A percentile compares a stretch with the other conserved stretches of the same genome.
phyloP scores from a whole-genome alignment of 805 yeast genomes.

The Wickerhamiella azyma region DNA sequence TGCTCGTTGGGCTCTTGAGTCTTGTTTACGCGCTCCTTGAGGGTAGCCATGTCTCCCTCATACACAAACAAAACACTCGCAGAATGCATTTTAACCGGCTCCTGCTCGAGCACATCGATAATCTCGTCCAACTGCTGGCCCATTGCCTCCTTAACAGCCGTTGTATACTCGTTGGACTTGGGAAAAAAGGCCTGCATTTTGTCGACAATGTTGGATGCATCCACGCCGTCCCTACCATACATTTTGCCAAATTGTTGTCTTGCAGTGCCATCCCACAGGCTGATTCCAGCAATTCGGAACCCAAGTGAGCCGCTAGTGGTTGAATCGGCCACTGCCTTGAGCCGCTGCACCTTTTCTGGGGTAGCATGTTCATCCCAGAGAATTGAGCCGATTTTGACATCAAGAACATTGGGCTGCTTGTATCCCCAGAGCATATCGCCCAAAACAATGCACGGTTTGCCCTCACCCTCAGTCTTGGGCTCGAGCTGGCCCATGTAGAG shows the following conservation, averaged over 20 bases:
- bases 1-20: too few species aligned
- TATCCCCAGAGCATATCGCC: constrained; percentile 56
- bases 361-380: constrained; percentile 48
- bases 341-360: constrained; percentile 45
- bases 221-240: constrained; percentile 43
- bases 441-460: constrained; percentile 37
- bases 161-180: constrained; percentile 12
- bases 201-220: constrained; percentile 34
- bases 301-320: constrained; percentile 75
- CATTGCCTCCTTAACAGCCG: constrained; percentile 33
- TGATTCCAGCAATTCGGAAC: constrained; percentile 84
- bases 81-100: constrained; percentile 20
- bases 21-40: constrained; percentile 30
- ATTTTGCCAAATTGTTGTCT: constrained; percentile 47
- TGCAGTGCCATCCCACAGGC: constrained; percentile 32
- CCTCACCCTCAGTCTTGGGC: constrained; percentile 3
- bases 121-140: constrained; percentile 49
- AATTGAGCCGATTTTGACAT: constrained; percentile 65
- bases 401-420: constrained; percentile 56
- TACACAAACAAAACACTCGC: constrained; percentile 44
- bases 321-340: constrained; percentile 44
- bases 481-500: constrained; percentile 43
- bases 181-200: constrained; percentile 34
- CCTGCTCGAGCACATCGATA: constrained; percentile 46
- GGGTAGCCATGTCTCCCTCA: constrained; percentile 49